Percentiles rank a stretch among this genome's conserved stretches.
These are phyloP conservation scores for Penicillium daleae DNA, from an alignment of 495 filamentous ascomycete genomes.

Conservation along the genomic window DNA sequence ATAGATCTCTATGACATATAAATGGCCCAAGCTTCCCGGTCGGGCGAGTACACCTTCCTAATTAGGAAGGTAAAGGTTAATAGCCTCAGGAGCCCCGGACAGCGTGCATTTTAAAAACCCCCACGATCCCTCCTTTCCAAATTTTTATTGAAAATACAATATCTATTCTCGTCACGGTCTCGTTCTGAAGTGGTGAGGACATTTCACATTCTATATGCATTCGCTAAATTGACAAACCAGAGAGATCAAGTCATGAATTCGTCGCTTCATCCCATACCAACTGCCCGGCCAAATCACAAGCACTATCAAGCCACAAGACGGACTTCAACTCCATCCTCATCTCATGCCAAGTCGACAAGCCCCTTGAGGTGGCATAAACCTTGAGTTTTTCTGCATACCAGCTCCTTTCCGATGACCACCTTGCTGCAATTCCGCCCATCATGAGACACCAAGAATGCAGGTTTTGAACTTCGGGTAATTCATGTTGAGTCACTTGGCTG, in stretches of 20 bases:
- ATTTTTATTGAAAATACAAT: not conserved
- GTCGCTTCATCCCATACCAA: constrained; percentile 1
- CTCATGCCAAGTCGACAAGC: not conserved
- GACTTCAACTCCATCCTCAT: not conserved
- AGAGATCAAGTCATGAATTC: not conserved
- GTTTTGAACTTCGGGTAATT: not conserved
- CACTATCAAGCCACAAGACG: not conserved
- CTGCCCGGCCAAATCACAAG: not conserved
- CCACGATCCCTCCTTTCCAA: not conserved
- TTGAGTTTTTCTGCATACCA: not conserved
- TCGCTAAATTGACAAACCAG: not conserved
- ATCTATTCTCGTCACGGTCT: not conserved
- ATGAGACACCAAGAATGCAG: constrained; percentile 1
- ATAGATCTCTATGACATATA: not conserved
- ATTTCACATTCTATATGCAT: not conserved
- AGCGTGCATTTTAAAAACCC: not conserved
- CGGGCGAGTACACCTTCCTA: not conserved
- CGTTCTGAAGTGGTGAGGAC: not conserved
- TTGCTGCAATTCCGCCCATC: constrained; percentile 1
- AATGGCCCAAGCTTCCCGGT: not conserved
- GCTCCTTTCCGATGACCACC: not conserved
- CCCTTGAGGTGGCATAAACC: not conserved
- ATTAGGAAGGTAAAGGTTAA: not conserved
- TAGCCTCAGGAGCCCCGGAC: not conserved
- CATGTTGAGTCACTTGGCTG: not conserved